Base-by-base conservation (phyloP, 192 early-diverging fungal genomes). In the Entomortierella parvispora region DNA sequence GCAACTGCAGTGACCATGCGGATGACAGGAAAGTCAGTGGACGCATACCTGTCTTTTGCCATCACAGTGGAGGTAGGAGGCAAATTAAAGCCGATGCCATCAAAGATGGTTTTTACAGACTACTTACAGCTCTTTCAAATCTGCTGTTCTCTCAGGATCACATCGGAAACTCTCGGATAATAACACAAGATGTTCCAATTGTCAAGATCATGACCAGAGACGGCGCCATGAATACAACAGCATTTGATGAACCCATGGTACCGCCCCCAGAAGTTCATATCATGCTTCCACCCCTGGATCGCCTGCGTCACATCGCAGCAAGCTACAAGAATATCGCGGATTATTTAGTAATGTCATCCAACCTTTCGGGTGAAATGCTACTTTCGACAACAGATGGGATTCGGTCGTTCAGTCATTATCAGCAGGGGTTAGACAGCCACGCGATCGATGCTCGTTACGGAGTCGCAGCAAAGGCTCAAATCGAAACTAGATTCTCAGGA, bases 231-330 rank as follows among this genome's bases (percentile, higher is more conserved):
- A 69, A 75, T 29, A 68, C 65, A 0, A 37, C 71, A 3, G 62
- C 62, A 0, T 60, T 77, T 18, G 63, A 71, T 18, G 74, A 78
- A 12, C 81, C 67, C 2, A 72, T 86, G 65, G 82, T 92, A 3
- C 82, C 83, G 0, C 71, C 82, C 6, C 80, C 84, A 18, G 84
- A 93, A 48, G 89, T 92, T 29, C 90, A 93, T 48, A 91, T 95
- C 44, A 89, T 94, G 83, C 81, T 94, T 57, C 94, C 94, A 11
- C 86, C 86, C 11, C 64, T 95, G n/a, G 71, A 80, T 42, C 84
- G 77, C 55, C 66, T 95, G n/a, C 79, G 86, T 18, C 85, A 83
- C 31, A 86, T 94, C 22, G 83, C 86, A 3, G 87, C 93, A 32
- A 82, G 92, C 2, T 86, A 93, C 65, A 91, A 90, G 54, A 54